Base-by-base conservation (phyloP, 768 basidiomycete species). In the Clitopilus hobsonii region DNA sequence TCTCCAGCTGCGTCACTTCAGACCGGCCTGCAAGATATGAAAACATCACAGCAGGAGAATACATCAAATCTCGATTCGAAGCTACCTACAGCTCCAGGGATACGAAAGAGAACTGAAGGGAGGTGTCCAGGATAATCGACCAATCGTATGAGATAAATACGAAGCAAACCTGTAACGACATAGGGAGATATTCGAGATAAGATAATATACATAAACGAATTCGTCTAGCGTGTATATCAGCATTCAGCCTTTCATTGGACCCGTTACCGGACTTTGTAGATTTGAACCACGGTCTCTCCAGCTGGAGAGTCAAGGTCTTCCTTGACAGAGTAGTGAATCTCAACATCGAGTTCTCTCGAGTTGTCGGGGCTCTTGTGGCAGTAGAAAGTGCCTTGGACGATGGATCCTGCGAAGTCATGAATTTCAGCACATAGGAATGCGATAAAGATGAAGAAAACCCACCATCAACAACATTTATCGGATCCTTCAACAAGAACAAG, bases 331-430 rank as follows among this genome's bases (percentile, higher is more conserved):
- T 88, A 94, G 67, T 94, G 92, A 30, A 98, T 91, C 73, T 96
- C 94, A 13, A 98, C 83, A 58, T 95, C 89, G 48, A 98, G 71
- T 66, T 97, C 95, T 49, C 96, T 78, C 36, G 89, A 86, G 67
- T 98, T 98, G 3, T 70, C 74, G 28, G 77, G 71, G 63, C 84
- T 90, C 75, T 98, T 98, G 58, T 77, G 79, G 64, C 91, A 91
- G 62, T 82, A 80, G 76, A 98, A 95, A n/a, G 71, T 81, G 2
- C 96, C 96, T 5, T 76, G 67, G 22, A 98, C 84, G 23, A 79
- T 67, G 1, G 88, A 83, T 16, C 90, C 94, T 94, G 59, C 3
- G 38, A 28, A 49, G 24, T n/a, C n/a, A 29, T 51, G 47, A 24
- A 55, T 47, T 47, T 47, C 13, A 41, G 51, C 58, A 5, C 23